Evolutionary conservation across 73 alveolate species (phyloP).

Genomic region (Stentor coeruleus): DNA sequence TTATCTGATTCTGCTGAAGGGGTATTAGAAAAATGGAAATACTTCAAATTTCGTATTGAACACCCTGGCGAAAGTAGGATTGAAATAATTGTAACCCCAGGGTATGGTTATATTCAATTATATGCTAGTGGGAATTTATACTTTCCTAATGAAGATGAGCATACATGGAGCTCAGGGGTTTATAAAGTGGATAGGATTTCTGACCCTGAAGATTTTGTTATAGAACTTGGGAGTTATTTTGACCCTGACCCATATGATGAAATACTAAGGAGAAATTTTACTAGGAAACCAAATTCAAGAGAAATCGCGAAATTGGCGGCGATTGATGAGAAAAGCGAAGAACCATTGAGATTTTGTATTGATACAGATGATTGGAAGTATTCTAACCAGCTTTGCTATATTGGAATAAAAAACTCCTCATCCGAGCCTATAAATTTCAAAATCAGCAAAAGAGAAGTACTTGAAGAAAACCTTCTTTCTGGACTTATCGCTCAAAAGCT

Average conservation of each 20-base stretch:
- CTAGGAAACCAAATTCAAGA: not conserved
- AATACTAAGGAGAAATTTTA: not conserved
- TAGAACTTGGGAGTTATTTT: not conserved
- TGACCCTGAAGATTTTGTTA: not conserved
- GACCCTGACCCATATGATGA: slow-evolving; percentile 15
- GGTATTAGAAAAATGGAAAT: not conserved
- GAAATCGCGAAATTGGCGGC: not conserved
- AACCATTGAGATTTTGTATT: not conserved
- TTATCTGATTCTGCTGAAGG: not conserved
- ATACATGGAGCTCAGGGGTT: not conserved
- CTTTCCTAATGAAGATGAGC: not conserved
- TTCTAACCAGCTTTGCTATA: not conserved
- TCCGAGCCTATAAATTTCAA: not conserved
- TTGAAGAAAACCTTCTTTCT: not conserved
- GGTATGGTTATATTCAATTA: not conserved
- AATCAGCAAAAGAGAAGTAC: slow-evolving; percentile 21
- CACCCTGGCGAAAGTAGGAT: not conserved
- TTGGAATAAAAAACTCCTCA: not conserved
- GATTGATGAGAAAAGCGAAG: not conserved
- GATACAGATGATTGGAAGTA: slow-evolving; percentile 22
- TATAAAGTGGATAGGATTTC: not conserved
- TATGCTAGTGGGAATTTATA: not conserved
- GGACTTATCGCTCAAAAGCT: not conserved
- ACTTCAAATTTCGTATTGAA: not conserved
- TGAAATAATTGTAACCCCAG: not conserved